Evolutionary conservation across 2,329 filamentous ascomycete genomes (phyloP).

Genomic region (Cytospora piceae): DNA sequence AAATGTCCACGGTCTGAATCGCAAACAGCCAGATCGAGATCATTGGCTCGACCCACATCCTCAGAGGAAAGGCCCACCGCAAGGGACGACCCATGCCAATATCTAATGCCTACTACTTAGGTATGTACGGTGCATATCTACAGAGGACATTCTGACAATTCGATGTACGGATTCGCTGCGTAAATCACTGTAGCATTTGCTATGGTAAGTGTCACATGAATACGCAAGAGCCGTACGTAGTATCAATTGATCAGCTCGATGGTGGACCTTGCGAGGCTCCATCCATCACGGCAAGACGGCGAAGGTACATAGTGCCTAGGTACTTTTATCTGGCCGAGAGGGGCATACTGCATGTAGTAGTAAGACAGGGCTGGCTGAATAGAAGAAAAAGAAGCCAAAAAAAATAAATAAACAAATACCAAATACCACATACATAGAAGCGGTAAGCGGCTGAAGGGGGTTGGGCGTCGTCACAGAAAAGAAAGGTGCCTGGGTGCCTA

Average conservation of each 20-base stretch:
- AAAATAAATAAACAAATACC: not conserved
- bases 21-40: slow-evolving; percentile 19
- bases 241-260: not conserved
- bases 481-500: not conserved
- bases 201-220: too few species aligned
- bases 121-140: too few species aligned
- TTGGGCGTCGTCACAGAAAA: not conserved
- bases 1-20: slow-evolving; percentile 25
- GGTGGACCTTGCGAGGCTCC: too few species aligned
- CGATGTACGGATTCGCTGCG: too few species aligned
- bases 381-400: not conserved
- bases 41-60: slow-evolving; percentile 10
- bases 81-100: not conserved
- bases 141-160: too few species aligned
- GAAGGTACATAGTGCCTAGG: too few species aligned
- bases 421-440: not conserved
- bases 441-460: not conserved
- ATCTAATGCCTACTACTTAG: not conserved
- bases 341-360: too few species aligned
- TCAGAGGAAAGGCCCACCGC: slow-evolving; percentile 16
- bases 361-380: not conserved
- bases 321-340: too few species aligned
- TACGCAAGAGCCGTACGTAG: not conserved
- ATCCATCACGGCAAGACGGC: too few species aligned
- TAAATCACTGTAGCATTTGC: too few species aligned